Evolutionary conservation across 345 rosid genomes (phyloP), one percentile per base, ranked within the genome.

Genomic region (Balakata baccata): DNA sequence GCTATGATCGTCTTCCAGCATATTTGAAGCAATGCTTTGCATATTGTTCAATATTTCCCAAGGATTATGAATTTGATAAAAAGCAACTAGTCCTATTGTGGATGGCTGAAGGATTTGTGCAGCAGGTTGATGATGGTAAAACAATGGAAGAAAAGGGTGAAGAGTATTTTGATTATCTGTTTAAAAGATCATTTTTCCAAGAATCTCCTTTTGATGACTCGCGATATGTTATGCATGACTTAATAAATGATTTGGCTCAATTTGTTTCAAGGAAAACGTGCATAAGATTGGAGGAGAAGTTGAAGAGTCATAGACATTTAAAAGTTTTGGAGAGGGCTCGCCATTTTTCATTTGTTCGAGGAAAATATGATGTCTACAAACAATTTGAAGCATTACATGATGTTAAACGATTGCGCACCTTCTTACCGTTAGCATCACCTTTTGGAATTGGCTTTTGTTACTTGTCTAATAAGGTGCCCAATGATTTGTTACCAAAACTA

Each of bases 91-190:
- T 79, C 50, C 1, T 56, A 2, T 18, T 70, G 23, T 79, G 78
- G 82, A 79, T 74, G 64, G 72, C 75, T 9, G 75, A 70, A 64
- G 82, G 78, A 22, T 47, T 65, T 2, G 16, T 70, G 25, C 69
- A 59, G 45, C 69, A 16, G 4, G 56, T 7, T 5, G 39, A 56
- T 29, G 62, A 29, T 7, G 12, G 66, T 6, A 43, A 46, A 38
- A 47, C 12, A 0, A 14, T 37, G 34, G 78, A 79, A 41, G 77
- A 80, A 1, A 2, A 14, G 53, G 74, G 79, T 5, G 13, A 22
- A 17, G 68, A 72, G 70, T 71, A 72, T 38, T 80, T 75, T 57
- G 64, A 18, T 0, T 66, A 68, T 6, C 62, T 79, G 4, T 10
- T 74, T 17, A 54, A 75, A 1, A 72, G 68, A 23, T 80, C 76